Conservation (phyloP, 371 early-diverging fungal genomes). For the Dichotomocladium elegans region DNA sequence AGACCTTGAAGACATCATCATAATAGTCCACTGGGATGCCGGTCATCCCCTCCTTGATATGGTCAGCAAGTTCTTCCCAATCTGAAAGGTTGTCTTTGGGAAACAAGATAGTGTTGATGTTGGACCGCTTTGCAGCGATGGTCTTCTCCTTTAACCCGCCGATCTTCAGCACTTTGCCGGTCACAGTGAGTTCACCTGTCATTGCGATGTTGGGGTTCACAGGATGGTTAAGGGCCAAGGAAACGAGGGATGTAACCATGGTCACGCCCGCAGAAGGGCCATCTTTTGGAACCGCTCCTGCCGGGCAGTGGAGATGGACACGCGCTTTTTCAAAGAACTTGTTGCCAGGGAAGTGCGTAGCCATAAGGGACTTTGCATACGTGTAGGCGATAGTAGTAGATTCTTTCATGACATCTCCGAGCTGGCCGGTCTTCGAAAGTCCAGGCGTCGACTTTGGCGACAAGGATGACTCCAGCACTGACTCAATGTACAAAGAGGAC, state of each 20-base stretch:
- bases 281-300: slow-evolving; percentile 97
- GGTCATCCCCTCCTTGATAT: slow-evolving; percentile 86
- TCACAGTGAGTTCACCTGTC: slow-evolving; percentile 97
- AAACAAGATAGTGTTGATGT: slow-evolving; percentile 85
- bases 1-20: slow-evolving; percentile 60
- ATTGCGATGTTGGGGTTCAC: slow-evolving; percentile 83
- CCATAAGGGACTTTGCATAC: slow-evolving; percentile 79
- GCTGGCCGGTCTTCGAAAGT: slow-evolving; percentile 85
- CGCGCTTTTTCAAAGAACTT: slow-evolving; percentile 85
- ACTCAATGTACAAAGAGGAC: slow-evolving; percentile 91
- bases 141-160: slow-evolving; percentile 97
- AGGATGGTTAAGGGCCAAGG: slow-evolving; percentile 79
- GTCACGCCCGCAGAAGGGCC: slow-evolving; percentile 97
- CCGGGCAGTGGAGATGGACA: slow-evolving; percentile 96
- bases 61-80: slow-evolving; percentile 93
- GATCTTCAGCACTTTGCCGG: slow-evolving; percentile 94
- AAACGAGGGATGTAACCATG: slow-evolving; percentile 91
- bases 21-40: slow-evolving; percentile 86
- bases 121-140: slow-evolving; percentile 95
- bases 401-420: slow-evolving; percentile 99
- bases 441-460: slow-evolving; percentile 62
- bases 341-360: slow-evolving; percentile 73
- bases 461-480: slow-evolving; percentile 79
- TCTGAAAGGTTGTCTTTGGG: slow-evolving; percentile 88
- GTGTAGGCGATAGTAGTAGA: slow-evolving; percentile 94